phyloP scores from a whole-genome alignment of 805 yeast genomes.

The Yarrowia hollandica region DNA sequence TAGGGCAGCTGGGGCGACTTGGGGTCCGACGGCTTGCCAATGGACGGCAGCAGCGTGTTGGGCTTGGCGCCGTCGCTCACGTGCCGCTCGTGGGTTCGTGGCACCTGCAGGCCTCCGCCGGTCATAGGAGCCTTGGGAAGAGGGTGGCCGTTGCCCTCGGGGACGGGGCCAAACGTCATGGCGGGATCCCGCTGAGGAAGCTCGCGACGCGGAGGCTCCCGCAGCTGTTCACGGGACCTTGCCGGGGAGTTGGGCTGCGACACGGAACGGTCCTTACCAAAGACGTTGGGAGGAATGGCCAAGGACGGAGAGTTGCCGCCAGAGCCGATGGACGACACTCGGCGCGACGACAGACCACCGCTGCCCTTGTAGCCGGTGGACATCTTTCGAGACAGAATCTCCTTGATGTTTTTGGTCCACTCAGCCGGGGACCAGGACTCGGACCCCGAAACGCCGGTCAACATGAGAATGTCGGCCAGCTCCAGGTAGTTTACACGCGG shows the following conservation, averaged over 20 bases:
- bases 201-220: constrained; percentile 22
- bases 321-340: constrained; percentile 8
- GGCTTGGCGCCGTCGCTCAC: constrained; percentile 43
- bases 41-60: constrained; percentile 36
- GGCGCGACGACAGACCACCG: constrained; percentile 36
- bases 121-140: constrained; percentile 14
- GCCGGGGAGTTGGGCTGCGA: constrained; percentile 32
- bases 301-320: constrained; percentile 11
- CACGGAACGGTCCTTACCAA: constrained; percentile 31
- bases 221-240: constrained; percentile 8
- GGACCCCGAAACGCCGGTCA: constrained; percentile 44
- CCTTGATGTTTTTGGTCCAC: constrained; percentile 61
- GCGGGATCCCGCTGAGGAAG: constrained; percentile 11
- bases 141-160: constrained; percentile 1
- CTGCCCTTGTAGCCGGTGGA: constrained; percentile 49
- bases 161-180: constrained; percentile 19
- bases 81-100: constrained; percentile 37
- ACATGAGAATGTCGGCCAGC: constrained; percentile 55
- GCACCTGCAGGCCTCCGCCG: neutral
- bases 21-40: constrained; percentile 36
- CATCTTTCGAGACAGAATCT: constrained; percentile 54
- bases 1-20: constrained; percentile 33
- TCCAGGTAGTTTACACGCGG: constrained; percentile 74
- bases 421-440: constrained; percentile 55
- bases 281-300: constrained; percentile 23